These are phyloP conservation scores for Magnusiomyces ingens DNA, from an alignment of 1,139 yeast genomes.

Conservation along the genomic window DNA sequence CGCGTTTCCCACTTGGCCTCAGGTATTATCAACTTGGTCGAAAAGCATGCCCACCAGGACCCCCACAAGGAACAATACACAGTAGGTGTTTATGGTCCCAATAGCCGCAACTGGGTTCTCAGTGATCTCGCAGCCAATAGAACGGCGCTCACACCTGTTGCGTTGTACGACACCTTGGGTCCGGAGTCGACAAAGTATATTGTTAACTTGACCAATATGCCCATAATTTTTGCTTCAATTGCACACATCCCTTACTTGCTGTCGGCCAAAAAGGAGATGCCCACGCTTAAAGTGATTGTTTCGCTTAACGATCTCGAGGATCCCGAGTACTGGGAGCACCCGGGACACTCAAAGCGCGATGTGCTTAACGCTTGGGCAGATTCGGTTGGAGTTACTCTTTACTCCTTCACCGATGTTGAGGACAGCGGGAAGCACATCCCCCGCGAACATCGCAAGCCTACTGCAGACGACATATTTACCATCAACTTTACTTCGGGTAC, in stretches of 20 bases:
- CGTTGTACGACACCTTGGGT: slow-evolving; percentile 61
- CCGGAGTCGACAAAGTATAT: slow-evolving; percentile 53
- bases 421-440: slow-evolving; percentile 47
- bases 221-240: slow-evolving; percentile 47
- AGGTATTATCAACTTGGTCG: slow-evolving; percentile 48
- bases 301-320: slow-evolving; percentile 19
- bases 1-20: slow-evolving; percentile 52
- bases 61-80: slow-evolving; percentile 37
- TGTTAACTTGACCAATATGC: slow-evolving; percentile 49
- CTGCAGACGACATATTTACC: slow-evolving; percentile 50
- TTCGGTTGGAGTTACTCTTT: slow-evolving; percentile 35
- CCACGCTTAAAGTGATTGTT: slow-evolving; percentile 40
- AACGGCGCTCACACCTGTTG: slow-evolving; percentile 47
- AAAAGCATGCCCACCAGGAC: slow-evolving; percentile 18
- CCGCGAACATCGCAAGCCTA: slow-evolving; percentile 44
- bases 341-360: slow-evolving; percentile 26
- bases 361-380: slow-evolving; percentile 32
- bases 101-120: slow-evolving; percentile 53
- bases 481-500: slow-evolving; percentile 77
- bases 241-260: slow-evolving; percentile 43
- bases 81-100: slow-evolving; percentile 50
- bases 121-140: slow-evolving; percentile 52
- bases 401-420: slow-evolving; percentile 48
- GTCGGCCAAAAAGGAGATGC: slow-evolving; percentile 33
- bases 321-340: slow-evolving; percentile 8